A percentile compares a stretch with the other conserved stretches of the same genome.
phyloP scores from a whole-genome alignment of 2,329 filamentous ascomycete genomes.

The Mollisiaceae sp. region DNA sequence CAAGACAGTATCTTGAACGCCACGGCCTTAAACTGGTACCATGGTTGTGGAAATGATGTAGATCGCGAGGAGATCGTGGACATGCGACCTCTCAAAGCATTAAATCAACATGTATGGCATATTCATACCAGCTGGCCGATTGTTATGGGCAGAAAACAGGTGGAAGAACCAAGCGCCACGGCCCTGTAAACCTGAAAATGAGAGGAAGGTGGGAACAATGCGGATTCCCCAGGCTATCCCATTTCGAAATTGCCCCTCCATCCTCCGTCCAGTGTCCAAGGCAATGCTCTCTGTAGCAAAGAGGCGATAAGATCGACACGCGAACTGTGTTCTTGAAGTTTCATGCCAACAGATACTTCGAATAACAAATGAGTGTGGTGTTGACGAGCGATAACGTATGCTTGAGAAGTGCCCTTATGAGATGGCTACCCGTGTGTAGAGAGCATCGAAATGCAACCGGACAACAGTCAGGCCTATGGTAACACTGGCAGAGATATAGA shows the following conservation, averaged over 20 bases:
- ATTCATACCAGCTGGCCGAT: conserved; percentile 22
- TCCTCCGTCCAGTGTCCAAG: not conserved
- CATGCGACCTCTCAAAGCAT: conserved; percentile 1
- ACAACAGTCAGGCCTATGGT: not conserved
- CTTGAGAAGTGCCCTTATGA: not conserved
- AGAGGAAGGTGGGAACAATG: not conserved
- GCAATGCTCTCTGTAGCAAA: not conserved
- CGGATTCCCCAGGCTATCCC: not conserved
- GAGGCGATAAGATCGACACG: not conserved
- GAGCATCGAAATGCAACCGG: not conserved
- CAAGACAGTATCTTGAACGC: not conserved
- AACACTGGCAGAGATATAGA: not conserved
- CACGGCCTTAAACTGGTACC: not conserved
- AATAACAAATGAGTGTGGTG: not conserved
- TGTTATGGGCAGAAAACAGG: conserved; percentile 3
- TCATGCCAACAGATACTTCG: not conserved
- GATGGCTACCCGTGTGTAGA: not conserved
- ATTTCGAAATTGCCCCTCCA: not conserved
- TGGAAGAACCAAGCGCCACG: not conserved
- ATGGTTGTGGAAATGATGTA: not conserved
- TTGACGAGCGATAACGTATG: not conserved
- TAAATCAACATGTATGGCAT: conserved; percentile 22
- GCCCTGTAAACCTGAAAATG: not conserved
- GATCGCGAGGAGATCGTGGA: not conserved
- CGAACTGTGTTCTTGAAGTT: not conserved